Conservation (phyloP, 2,329 filamentous ascomycete species). For the Cladobotryum protrusum region DNA sequence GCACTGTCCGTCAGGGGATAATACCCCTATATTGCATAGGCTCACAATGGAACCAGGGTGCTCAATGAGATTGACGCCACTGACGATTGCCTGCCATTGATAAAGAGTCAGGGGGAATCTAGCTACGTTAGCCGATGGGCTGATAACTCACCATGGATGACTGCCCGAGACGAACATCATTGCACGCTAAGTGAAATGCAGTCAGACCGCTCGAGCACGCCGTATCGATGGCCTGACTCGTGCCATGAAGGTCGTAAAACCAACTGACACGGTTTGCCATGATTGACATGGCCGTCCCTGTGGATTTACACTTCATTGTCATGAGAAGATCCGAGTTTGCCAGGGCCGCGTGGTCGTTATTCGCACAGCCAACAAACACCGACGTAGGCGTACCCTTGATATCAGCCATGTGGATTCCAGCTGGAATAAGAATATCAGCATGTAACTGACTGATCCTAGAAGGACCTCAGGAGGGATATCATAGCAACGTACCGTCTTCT, state of each 20-base stretch:
- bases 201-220: conserved; percentile 27
- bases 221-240: conserved; percentile 24
- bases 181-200: conserved; percentile 21
- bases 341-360: no score
- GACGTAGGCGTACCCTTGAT: no score
- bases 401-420: no score
- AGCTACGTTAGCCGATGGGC: not conserved
- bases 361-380: no score
- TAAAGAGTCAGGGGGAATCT: no score
- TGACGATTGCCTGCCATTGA: no score
- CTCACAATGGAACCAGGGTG: no score
- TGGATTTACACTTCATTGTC: not conserved
- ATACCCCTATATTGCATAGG: conserved; percentile 5
- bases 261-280: not conserved
- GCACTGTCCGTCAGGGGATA: conserved; percentile 6
- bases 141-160: not conserved
- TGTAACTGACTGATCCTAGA: no score
- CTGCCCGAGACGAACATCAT: not conserved
- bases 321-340: no score
- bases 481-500: not conserved
- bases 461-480: no score
- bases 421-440: no score
- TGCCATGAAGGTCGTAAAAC: conserved; percentile 2
- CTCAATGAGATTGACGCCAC: no score
- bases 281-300: not conserved